Conservation (phyloP, 805 yeast genomes). For the Sugiyamaella qingdaonensis region DNA sequence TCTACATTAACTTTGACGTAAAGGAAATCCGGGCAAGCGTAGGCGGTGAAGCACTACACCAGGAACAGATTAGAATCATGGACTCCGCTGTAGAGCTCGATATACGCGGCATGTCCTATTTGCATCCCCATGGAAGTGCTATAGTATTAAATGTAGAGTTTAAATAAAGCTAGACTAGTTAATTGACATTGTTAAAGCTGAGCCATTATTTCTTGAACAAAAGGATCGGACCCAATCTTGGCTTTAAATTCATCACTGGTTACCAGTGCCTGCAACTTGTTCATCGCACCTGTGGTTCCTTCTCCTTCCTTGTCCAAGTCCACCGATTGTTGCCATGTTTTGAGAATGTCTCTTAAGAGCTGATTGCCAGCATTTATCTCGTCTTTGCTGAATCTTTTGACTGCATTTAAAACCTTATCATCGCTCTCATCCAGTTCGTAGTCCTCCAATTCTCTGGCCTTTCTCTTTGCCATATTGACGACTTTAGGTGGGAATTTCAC, state of each 20-base stretch:
- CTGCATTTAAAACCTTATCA: slow-evolving; percentile 36
- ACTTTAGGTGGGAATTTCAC: slow-evolving; percentile 91
- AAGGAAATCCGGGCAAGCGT: neutral
- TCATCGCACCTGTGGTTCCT: slow-evolving; percentile 10
- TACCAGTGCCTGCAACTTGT: slow-evolving; percentile 11
- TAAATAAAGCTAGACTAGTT: neutral
- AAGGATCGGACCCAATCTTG: slow-evolving; percentile 9
- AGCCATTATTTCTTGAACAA: slow-evolving; percentile 15
- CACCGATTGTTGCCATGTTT: slow-evolving; percentile 31
- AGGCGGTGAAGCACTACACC: neutral
- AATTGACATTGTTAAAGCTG: slow-evolving; percentile 7
- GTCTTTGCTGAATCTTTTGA: slow-evolving; percentile 46
- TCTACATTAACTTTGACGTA: slow-evolving; percentile 5
- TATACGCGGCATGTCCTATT: neutral
- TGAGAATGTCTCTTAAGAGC: slow-evolving; percentile 41
- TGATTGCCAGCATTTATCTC: slow-evolving; percentile 56
- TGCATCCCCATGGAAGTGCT: neutral
- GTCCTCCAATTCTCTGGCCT: slow-evolving; percentile 81
- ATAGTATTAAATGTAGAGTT: neutral
- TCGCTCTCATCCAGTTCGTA: slow-evolving; percentile 39
- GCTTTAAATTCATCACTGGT: slow-evolving; percentile 8
- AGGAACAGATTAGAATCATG: neutral
- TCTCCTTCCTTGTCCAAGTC: slow-evolving; percentile 10
- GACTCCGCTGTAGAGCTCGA: neutral
- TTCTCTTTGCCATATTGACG: slow-evolving; percentile 90